These are phyloP conservation scores for Fagus crenata DNA, from an alignment of 306 rosid genomes.

Conservation along the genomic window DNA sequence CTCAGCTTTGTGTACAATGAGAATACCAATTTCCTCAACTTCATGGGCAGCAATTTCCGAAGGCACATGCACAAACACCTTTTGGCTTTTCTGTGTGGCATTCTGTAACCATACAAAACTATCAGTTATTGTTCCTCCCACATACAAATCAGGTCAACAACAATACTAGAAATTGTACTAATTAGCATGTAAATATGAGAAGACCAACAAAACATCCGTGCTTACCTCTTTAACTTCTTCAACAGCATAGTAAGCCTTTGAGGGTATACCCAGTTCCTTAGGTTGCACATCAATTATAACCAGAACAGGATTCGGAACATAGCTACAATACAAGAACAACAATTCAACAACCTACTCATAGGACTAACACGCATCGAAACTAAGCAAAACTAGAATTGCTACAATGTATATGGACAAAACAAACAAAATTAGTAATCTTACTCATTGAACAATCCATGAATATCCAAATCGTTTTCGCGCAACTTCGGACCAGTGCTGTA, in stretches of 20 bases:
- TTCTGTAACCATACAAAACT: conserved; percentile 45
- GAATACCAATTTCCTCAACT: conserved; percentile 85
- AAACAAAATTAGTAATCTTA: conserved; percentile 32
- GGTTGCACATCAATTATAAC: conserved; percentile 90
- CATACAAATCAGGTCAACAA: not conserved
- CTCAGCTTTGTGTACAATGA: not conserved
- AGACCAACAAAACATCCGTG: not conserved
- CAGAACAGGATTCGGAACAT: conserved; percentile 80
- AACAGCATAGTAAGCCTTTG: conserved; percentile 88
- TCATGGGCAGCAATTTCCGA: conserved; percentile 92
- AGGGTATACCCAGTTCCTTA: conserved; percentile 90
- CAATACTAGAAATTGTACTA: not conserved
- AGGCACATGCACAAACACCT: conserved; percentile 81
- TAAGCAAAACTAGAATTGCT: not conserved
- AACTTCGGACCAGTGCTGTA: conserved; percentile 95
- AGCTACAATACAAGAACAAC: conserved; percentile 41
- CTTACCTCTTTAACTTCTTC: conserved; percentile 86
- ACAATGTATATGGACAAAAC: not conserved
- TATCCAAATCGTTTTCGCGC: conserved; percentile 82
- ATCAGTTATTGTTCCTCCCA: not conserved
- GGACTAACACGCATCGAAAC: not conserved
- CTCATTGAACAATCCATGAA: conserved; percentile 78
- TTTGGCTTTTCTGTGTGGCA: conserved; percentile 91
- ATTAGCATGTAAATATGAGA: not conserved
- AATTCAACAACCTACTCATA: not conserved